Evolutionary conservation across 2,329 filamentous ascomycete species (phyloP).

Genomic region (Colletotrichum sp.): DNA sequence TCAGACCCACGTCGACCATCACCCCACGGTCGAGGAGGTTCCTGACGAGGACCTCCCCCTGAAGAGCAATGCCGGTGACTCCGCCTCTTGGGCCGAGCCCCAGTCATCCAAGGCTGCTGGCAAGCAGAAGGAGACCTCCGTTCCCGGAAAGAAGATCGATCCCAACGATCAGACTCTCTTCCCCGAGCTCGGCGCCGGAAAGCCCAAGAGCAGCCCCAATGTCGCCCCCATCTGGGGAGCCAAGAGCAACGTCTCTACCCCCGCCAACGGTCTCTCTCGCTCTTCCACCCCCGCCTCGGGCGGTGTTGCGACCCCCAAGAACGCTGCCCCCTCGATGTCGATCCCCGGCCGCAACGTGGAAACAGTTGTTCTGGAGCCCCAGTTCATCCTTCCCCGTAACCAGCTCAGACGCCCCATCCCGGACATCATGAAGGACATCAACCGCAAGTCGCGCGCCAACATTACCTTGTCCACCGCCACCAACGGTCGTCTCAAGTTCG

Average conservation of each 20-base stretch:
- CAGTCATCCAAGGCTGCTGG: slow-evolving; percentile 68
- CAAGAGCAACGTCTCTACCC: slow-evolving; percentile 64
- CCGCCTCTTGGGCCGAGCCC: slow-evolving; percentile 52
- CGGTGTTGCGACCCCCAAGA: slow-evolving; percentile 53
- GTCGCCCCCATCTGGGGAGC: slow-evolving; percentile 79
- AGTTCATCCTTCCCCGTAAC: slow-evolving; percentile 75
- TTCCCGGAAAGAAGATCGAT: slow-evolving; percentile 63
- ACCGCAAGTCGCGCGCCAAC: slow-evolving; percentile 86
- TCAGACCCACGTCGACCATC: slow-evolving; percentile 64
- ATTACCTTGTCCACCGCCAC: slow-evolving; percentile 79
- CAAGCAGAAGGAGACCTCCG: slow-evolving; percentile 67
- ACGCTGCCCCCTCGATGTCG: slow-evolving; percentile 63
- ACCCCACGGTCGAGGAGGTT: slow-evolving; percentile 79
- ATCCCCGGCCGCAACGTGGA: slow-evolving; percentile 87
- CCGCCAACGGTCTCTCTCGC: slow-evolving; percentile 61
- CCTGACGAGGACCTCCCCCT: slow-evolving; percentile 77
- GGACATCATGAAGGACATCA: slow-evolving; percentile 90
- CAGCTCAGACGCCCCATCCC: slow-evolving; percentile 85
- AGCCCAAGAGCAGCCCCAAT: slow-evolving; percentile 69
- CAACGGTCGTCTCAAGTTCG: slow-evolving; percentile 78
- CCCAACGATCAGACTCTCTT: slow-evolving; percentile 91
- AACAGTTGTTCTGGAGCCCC: slow-evolving; percentile 73
- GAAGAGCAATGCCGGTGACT: slow-evolving; percentile 50
- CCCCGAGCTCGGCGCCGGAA: slow-evolving; percentile 80
- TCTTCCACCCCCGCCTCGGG: slow-evolving; percentile 69